Evolutionary conservation across 352 stramenopile genomes (phyloP).

Genomic region (Phytophthora lateralis): DNA sequence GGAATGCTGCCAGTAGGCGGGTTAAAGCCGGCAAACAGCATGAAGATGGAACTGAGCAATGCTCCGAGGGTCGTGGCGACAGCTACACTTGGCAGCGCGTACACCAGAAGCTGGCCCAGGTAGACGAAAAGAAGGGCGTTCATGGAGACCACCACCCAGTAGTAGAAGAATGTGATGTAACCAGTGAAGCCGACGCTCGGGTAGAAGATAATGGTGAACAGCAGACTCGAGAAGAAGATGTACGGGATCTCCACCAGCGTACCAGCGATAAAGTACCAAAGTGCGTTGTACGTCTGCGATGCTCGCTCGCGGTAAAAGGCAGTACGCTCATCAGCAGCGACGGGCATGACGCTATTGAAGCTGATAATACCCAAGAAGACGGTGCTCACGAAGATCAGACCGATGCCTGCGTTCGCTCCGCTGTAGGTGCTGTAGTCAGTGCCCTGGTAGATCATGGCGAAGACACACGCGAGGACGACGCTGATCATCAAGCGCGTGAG

Average conservation of each 20-base stretch:
- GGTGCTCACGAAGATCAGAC: slow-evolving; percentile 81
- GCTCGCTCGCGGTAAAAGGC: slow-evolving; percentile 94
- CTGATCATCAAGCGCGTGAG: slow-evolving; percentile 77
- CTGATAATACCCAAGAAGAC: slow-evolving; percentile 82
- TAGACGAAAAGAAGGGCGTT: slow-evolving; percentile 54
- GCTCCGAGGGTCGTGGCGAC: slow-evolving; percentile 34
- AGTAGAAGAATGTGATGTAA: slow-evolving; percentile 41
- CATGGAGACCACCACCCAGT: slow-evolving; percentile 48
- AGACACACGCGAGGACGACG: slow-evolving; percentile 68
- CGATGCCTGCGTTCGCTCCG: slow-evolving; percentile 49
- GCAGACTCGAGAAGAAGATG: slow-evolving; percentile 37
- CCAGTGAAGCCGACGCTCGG: slow-evolving; percentile 43
- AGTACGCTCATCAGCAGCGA: slow-evolving; percentile 84
- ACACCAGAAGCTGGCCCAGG: slow-evolving; percentile 45
- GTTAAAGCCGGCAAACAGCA: slow-evolving; percentile 55
- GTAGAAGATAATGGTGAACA: slow-evolving; percentile 50
- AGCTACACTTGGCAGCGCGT: slow-evolving; percentile 38
- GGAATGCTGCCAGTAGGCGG: slow-evolving; percentile 50
- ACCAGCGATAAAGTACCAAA: slow-evolving; percentile 81
- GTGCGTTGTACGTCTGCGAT: slow-evolving; percentile 88
- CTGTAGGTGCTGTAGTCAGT: slow-evolving; percentile 52
- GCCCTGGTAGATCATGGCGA: slow-evolving; percentile 76
- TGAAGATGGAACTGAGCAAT: slow-evolving; percentile 50
- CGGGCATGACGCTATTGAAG: slow-evolving; percentile 77
- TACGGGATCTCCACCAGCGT: slow-evolving; percentile 82